phyloP scores from a whole-genome alignment of 352 stramenopile genomes.

The Phytophthora rubi region DNA sequence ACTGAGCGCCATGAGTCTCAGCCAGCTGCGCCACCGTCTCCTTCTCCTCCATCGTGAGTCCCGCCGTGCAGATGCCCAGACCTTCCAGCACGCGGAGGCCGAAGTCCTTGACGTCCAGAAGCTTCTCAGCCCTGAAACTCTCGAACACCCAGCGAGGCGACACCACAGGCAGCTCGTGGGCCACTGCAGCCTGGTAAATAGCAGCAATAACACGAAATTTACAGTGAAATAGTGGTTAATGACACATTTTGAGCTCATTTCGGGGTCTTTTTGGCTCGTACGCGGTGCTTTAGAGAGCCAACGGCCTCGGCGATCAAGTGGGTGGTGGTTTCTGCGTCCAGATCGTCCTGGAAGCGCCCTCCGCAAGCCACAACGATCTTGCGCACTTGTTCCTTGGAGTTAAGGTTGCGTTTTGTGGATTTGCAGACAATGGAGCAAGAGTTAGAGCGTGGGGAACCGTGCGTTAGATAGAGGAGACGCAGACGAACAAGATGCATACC shows the following conservation, averaged over 20 bases:
- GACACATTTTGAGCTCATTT: conserved; percentile 1
- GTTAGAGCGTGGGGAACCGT: background rate
- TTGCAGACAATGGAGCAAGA: background rate
- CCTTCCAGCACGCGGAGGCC: conserved; percentile 58
- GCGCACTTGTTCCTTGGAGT: conserved; percentile 66
- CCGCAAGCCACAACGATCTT: conserved; percentile 70
- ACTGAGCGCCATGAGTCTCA: conserved; percentile 50
- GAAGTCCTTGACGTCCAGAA: conserved; percentile 51
- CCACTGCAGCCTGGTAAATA: conserved; percentile 42
- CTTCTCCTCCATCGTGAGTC: conserved; percentile 58
- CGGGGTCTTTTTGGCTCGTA: conserved; percentile 26
- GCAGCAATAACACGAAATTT: conserved; percentile 1
- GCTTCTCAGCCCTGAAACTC: conserved; percentile 53
- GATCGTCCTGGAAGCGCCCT: conserved; percentile 62
- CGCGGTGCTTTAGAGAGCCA: conserved; percentile 68
- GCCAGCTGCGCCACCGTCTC: conserved; percentile 58
- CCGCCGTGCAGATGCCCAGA: conserved; percentile 68
- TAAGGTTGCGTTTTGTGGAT: background rate
- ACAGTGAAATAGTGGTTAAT: background rate
- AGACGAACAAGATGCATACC: conserved; percentile 27
- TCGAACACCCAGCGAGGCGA: conserved; percentile 74
- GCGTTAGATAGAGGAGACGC: conserved; percentile 14
- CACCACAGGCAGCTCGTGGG: conserved; percentile 49
- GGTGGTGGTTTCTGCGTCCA: conserved; percentile 53
- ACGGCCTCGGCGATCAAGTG: conserved; percentile 71